Evolutionary conservation across 768 basidiomycete species (phyloP).

Genomic region (Russula abietina): DNA sequence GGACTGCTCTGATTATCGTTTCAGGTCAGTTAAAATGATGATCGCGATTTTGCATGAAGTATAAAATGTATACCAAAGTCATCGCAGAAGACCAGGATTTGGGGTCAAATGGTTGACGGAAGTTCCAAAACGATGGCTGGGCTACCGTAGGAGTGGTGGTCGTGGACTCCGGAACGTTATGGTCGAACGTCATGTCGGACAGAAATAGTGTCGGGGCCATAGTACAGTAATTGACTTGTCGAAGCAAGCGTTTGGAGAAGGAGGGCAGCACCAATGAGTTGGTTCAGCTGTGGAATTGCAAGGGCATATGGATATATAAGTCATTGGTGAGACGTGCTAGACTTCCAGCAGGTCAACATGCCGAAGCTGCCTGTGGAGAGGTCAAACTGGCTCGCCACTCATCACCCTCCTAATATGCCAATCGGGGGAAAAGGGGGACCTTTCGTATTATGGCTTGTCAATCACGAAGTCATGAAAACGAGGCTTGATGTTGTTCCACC

Average conservation of each 20-base stretch:
- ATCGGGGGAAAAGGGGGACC: background rate
- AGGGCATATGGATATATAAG: background rate
- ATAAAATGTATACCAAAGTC: background rate
- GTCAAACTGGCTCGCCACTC: background rate
- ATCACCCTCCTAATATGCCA: background rate
- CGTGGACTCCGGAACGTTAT: background rate
- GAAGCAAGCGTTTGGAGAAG: background rate
- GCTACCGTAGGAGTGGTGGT: background rate
- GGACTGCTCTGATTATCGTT: background rate
- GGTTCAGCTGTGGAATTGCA: background rate
- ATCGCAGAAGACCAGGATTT: background rate
- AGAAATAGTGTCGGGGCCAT: background rate
- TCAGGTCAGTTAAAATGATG: background rate
- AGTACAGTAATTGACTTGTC: background rate
- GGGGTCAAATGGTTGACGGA: background rate
- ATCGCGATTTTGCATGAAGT: background rate
- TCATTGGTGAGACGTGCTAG: background rate
- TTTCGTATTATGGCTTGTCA: background rate
- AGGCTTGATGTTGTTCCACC: background rate
- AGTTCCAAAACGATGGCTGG: background rate
- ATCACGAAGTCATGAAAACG: background rate
- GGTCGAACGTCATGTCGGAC: background rate
- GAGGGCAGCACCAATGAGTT: background rate
- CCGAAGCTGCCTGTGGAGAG: background rate
- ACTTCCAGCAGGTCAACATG: background rate